These are phyloP conservation scores for Styphnolobium japonicum DNA, from an alignment of 306 rosid species.

Conservation along the genomic window DNA sequence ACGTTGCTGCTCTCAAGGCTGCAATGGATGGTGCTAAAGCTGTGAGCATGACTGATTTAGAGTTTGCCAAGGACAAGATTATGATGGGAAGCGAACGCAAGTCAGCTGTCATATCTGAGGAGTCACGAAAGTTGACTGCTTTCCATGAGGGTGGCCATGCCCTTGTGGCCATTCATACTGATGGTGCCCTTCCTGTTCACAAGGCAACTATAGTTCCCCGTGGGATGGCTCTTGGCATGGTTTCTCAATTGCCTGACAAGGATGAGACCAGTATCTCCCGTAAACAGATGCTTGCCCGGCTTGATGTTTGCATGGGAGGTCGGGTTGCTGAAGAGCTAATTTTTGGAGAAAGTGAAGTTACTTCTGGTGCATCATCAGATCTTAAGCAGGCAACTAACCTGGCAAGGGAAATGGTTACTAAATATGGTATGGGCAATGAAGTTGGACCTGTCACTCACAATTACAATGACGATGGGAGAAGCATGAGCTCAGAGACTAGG, in stretches of 20 bases:
- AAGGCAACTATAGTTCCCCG: slow-evolving; percentile 92
- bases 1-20: slow-evolving; percentile 81
- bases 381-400: slow-evolving; percentile 58
- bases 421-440: slow-evolving; percentile 83
- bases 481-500: slow-evolving; percentile 92
- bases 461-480: slow-evolving; percentile 71
- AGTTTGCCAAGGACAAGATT: slow-evolving; percentile 78
- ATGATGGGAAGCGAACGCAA: slow-evolving; percentile 90
- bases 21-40: slow-evolving; percentile 96
- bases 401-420: slow-evolving; percentile 80
- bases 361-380: slow-evolving; percentile 75
- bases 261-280: slow-evolving; percentile 69
- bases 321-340: slow-evolving; percentile 85
- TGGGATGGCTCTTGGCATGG: slow-evolving; percentile 86
- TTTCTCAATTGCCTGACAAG: slow-evolving; percentile 64
- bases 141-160: slow-evolving; percentile 92
- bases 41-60: slow-evolving; percentile 76
- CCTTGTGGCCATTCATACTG: slow-evolving; percentile 81
- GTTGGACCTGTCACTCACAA: slow-evolving; percentile 69
- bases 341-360: slow-evolving; percentile 78
- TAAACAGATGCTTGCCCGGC: slow-evolving; percentile 79
- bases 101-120: slow-evolving; percentile 73
- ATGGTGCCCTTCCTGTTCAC: slow-evolving; percentile 80
- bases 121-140: slow-evolving; percentile 66
- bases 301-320: slow-evolving; percentile 86